A percentile compares a stretch with the other conserved stretches of the same genome.
Evolutionary conservation across 2,329 filamentous ascomycete species (phyloP).

Genomic region (Paradendryphiella salina): DNA sequence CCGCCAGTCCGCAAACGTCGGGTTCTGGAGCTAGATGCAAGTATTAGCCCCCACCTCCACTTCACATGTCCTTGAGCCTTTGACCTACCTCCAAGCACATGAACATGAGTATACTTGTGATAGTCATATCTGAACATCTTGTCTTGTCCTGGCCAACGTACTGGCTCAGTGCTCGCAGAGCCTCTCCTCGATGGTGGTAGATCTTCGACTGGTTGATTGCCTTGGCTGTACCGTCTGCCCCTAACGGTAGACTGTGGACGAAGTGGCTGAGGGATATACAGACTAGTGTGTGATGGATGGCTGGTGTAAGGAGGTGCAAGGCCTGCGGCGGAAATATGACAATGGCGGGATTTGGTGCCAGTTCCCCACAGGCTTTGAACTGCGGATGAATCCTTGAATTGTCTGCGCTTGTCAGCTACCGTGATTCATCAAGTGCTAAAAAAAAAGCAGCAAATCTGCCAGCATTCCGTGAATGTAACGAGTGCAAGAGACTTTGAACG

Average conservation of each 20-base stretch:
- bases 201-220: conserved; percentile 26
- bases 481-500: too few relatives aligned
- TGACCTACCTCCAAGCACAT: conserved; percentile 35
- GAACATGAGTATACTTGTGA: conserved; percentile 37
- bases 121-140: conserved; percentile 29
- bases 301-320: conserved; percentile 35
- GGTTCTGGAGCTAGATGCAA: conserved; percentile 31
- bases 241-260: conserved; percentile 22
- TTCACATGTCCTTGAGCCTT: too few relatives aligned
- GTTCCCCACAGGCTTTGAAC: conserved; percentile 12
- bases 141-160: conserved; percentile 32
- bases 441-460: too few relatives aligned
- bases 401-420: conserved; percentile 20
- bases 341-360: conserved; percentile 36
- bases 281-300: conserved; percentile 36
- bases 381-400: conserved; percentile 33
- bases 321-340: conserved; percentile 30
- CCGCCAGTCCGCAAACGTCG: conserved; percentile 29
- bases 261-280: conserved; percentile 34
- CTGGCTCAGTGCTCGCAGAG: conserved; percentile 31
- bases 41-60: not conserved
- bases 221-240: conserved; percentile 10
- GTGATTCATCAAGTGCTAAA: too few relatives aligned
- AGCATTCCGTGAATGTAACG: too few relatives aligned
- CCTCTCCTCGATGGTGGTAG: conserved; percentile 35